phyloP scores from a whole-genome alignment of 768 basidiomycete species.

The Galerina marginata region DNA sequence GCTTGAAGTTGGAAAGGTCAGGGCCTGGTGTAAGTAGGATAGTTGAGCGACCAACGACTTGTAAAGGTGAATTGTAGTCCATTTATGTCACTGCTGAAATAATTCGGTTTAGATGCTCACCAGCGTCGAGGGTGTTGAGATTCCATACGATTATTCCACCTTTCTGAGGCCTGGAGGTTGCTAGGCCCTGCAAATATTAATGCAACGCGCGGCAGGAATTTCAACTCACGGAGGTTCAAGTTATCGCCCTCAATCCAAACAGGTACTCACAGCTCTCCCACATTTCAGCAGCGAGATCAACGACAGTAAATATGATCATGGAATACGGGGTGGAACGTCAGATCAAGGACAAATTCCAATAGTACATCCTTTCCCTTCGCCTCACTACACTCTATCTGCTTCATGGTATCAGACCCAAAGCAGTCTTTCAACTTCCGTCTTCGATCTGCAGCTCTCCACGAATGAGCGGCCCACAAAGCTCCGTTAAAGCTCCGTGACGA shows the following conservation, averaged over 20 bases:
- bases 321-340: slow-evolving; percentile 22
- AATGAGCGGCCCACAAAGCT: slow-evolving; percentile 61
- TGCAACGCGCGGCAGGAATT: neutral
- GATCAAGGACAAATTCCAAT: slow-evolving; percentile 53
- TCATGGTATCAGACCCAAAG: slow-evolving; percentile 57
- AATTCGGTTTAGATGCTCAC: slow-evolving; percentile 27
- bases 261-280: no score
- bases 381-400: slow-evolving; percentile 55
- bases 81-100: neutral
- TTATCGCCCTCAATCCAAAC: no score
- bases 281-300: no score
- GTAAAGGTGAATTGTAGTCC: neutral
- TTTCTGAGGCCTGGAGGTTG: slow-evolving; percentile 47
- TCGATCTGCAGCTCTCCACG: slow-evolving; percentile 41
- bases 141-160: slow-evolving; percentile 49
- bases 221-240: neutral
- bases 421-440: slow-evolving; percentile 56
- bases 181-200: neutral
- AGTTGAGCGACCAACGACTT: slow-evolving; percentile 78
- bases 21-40: slow-evolving; percentile 68
- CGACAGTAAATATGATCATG: neutral
- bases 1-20: slow-evolving; percentile 27
- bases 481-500: slow-evolving; percentile 79
- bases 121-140: slow-evolving; percentile 48
- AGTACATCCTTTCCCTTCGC: slow-evolving; percentile 78